A percentile compares a stretch with the other conserved stretches of the same genome.
Evolutionary conservation across 257 asterid species (phyloP).

Genomic region (Solanum chmielewskii): DNA sequence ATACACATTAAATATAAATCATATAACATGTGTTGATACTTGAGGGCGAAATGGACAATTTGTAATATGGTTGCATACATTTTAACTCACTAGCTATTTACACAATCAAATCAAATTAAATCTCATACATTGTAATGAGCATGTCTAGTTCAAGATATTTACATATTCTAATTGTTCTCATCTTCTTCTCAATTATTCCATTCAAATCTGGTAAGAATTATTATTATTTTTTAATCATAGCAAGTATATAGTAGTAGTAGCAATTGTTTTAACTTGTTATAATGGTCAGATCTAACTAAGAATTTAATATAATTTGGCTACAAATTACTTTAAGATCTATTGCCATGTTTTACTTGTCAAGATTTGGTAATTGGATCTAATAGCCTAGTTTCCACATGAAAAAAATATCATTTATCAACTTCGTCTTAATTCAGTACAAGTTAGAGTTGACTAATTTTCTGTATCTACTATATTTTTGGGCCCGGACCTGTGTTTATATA

Average conservation of each 20-base stretch:
- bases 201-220: slow-evolving; percentile 29
- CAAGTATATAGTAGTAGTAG: not conserved
- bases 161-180: slow-evolving; percentile 12
- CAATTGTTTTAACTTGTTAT: not conserved
- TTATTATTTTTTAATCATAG: no score
- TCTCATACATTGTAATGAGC: not conserved
- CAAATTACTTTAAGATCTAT: not conserved
- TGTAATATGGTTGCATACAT: not conserved
- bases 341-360: not conserved
- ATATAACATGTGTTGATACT: not conserved
- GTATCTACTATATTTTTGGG: not conserved
- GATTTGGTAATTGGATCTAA: not conserved
- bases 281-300: not conserved
- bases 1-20: not conserved
- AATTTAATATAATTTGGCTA: not conserved
- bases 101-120: not conserved
- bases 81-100: not conserved
- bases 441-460: not conserved
- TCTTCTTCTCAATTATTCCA: slow-evolving; percentile 19
- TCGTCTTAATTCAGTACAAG: not conserved
- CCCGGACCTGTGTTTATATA: not conserved
- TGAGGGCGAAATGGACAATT: not conserved
- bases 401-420: not conserved
- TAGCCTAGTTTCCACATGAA: not conserved
- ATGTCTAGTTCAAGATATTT: slow-evolving; percentile 4